phyloP scores from a whole-genome alignment of 352 stramenopile genomes.

The Phytophthora cryptogea region DNA sequence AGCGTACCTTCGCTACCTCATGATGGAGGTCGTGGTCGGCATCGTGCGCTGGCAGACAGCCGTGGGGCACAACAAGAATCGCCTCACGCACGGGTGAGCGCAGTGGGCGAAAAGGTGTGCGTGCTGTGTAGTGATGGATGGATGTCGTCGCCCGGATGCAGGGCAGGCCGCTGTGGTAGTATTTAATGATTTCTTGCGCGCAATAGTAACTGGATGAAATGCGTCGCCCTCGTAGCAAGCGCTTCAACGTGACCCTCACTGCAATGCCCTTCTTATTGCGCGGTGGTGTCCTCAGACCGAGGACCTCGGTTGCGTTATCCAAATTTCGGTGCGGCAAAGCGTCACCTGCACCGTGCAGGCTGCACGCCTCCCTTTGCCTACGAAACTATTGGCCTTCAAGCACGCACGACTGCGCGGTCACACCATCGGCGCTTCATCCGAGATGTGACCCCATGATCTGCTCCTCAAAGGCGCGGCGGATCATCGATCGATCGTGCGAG shows the following conservation, averaged over 20 bases:
- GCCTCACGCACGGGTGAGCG: slow-evolving; percentile 37
- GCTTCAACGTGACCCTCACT: not conserved
- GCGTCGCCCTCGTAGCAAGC: not conserved
- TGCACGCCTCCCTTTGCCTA: no score
- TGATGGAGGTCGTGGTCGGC: slow-evolving; percentile 64
- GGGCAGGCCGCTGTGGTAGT: slow-evolving; percentile 19
- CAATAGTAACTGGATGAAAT: slow-evolving; percentile 13
- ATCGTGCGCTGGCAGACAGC: slow-evolving; percentile 74
- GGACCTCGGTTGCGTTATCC: not conserved
- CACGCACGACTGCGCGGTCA: slow-evolving; percentile 13
- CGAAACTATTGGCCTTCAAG: not conserved
- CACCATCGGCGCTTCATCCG: slow-evolving; percentile 3
- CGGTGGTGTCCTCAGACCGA: not conserved
- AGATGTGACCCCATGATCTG: not conserved
- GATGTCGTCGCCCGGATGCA: slow-evolving; percentile 18
- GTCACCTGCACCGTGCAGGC: not conserved
- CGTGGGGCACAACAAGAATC: slow-evolving; percentile 57
- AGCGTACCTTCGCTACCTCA: slow-evolving; percentile 66
- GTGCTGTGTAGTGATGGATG: slow-evolving; percentile 20
- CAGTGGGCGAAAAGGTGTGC: slow-evolving; percentile 1
- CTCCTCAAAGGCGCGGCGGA: slow-evolving; percentile 12
- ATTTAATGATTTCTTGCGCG: slow-evolving; percentile 25
- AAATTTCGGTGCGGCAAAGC: not conserved
- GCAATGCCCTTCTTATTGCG: not conserved
- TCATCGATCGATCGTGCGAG: slow-evolving; percentile 1